These are phyloP conservation scores for Russula compacta DNA, from an alignment of 768 basidiomycete species.

Conservation along the genomic window DNA sequence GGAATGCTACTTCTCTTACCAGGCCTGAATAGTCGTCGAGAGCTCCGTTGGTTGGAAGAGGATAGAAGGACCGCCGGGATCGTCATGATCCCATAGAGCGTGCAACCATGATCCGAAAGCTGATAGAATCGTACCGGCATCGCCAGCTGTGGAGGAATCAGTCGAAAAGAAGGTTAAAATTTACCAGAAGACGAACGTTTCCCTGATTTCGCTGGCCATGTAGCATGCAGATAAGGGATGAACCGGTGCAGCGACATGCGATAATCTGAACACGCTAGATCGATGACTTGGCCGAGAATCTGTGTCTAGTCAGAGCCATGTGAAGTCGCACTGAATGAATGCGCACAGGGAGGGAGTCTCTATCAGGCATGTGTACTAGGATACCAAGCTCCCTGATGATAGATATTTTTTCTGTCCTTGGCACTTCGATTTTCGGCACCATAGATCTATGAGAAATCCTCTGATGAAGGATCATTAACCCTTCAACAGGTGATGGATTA, in stretches of 20 bases:
- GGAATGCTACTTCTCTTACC: slow-evolving; percentile 1
- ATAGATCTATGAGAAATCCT: background rate
- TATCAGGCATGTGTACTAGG: slow-evolving; percentile 3
- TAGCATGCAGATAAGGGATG: slow-evolving; percentile 46
- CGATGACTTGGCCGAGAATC: slow-evolving; percentile 28
- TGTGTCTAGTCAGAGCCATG: background rate
- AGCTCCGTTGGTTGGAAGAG: slow-evolving; percentile 15
- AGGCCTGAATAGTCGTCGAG: slow-evolving; percentile 1
- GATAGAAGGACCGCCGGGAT: slow-evolving; percentile 8
- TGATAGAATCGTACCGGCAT: background rate
- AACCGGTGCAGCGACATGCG: slow-evolving; percentile 35
- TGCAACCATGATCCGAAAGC: slow-evolving; percentile 17
- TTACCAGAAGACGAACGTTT: slow-evolving; percentile 30
- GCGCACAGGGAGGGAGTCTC: background rate
- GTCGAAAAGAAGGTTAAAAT: background rate
- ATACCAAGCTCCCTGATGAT: slow-evolving; percentile 14
- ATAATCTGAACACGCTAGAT: slow-evolving; percentile 13
- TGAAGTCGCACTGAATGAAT: background rate
- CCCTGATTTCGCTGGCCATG: slow-evolving; percentile 39
- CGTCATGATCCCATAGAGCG: slow-evolving; percentile 13
- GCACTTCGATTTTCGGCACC: background rate
- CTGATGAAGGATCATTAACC: background rate
- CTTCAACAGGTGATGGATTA: no score
- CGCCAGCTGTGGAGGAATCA: background rate
- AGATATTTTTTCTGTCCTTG: background rate